Evolutionary conservation across 2,329 filamentous ascomycete genomes (phyloP), one percentile per base, ranked within the genome.

Genomic region (Claviceps pazoutovae): DNA sequence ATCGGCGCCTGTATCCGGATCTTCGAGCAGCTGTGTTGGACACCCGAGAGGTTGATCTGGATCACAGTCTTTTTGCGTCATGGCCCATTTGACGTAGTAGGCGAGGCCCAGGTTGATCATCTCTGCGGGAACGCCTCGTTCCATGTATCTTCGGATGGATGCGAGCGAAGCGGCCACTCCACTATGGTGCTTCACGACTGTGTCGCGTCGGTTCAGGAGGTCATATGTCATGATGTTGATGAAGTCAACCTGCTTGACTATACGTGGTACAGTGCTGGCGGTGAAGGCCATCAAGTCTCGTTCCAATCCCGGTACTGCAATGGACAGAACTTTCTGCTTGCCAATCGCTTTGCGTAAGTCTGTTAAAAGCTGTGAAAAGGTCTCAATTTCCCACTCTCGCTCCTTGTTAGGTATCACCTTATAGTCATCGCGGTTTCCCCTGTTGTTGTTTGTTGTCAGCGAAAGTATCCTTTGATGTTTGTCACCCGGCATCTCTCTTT

Each of bases 191-290:
- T 69, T 73, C 3, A 83, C 85, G 9, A 70, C 61, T 44, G 66
- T 79, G 66, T 86, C 79, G 37, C 84, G 79, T 37, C 83, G 76
- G 68, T 86, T 84, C 72, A 84, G 80, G 51, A 84, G 66, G 59
- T 87, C 83, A 62, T 86, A 87, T 1, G 77, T 74, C 84, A 86
- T 76, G 59, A 75, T 69, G 58, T 87, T 88, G 62, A 87, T 71
- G 57, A 82, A 82, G 60, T 88, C 81, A 16, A 86, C 74, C 1
- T 73, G 70, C 4, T 69, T 60, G 58, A 71, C 74, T 59, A 88
- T 83, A 52, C 72, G 66, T 0, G 81, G 78, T 0, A 82, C 69
- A 16, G 75, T 80, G 7, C 74, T 66, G 2, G 67, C 55, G 0
- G 78, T 86, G 62, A 78, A 87, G 13, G 80, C 83, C 46, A 88